phyloP scores from a whole-genome alignment of 257 asterid species.

The Datura wrightii region DNA sequence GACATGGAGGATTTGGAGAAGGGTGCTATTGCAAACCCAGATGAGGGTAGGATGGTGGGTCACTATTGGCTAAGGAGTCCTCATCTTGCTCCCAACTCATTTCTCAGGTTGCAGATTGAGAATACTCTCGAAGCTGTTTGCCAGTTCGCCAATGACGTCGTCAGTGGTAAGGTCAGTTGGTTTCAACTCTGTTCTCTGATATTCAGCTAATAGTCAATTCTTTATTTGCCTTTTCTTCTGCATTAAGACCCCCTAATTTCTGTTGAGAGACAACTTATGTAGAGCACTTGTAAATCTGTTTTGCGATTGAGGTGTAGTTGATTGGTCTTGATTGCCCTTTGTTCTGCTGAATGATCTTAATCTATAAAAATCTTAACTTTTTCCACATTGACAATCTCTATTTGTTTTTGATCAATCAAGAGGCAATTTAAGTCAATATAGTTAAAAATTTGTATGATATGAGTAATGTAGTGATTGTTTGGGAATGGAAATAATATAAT shows the following conservation, averaged over 20 bases:
- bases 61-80: conserved; percentile 95
- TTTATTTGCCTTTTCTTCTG: background rate
- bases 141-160: conserved; percentile 77
- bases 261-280: background rate
- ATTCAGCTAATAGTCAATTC: background rate
- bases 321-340: background rate
- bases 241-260: background rate
- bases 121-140: conserved; percentile 64
- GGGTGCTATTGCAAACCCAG: conserved; percentile 97
- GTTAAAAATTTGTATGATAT: background rate
- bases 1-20: conserved; percentile 89
- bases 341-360: background rate
- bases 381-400: background rate
- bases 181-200: background rate
- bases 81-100: conserved; percentile 73
- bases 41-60: conserved; percentile 98
- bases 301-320: background rate
- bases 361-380: background rate
- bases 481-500: conserved; percentile 12
- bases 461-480: background rate
- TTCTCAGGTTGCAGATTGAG: conserved; percentile 71
- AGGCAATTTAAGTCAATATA: background rate
- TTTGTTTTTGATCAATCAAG: background rate
- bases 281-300: background rate
- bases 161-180: conserved; percentile 92